phyloP scores from a whole-genome alignment of 2,329 filamentous ascomycete genomes.

The Penicillium sp. region DNA sequence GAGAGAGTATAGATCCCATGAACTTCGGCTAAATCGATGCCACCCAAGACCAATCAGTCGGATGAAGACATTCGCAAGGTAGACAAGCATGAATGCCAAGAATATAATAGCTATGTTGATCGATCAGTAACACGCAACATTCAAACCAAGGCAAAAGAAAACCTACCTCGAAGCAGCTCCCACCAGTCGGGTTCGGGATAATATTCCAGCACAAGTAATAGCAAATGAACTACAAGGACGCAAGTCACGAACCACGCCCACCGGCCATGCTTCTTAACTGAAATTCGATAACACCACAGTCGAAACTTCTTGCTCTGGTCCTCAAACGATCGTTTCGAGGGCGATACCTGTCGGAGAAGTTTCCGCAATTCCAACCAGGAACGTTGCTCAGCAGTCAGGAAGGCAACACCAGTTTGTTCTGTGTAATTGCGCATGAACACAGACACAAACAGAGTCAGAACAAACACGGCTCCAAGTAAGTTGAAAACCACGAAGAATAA shows the following conservation, averaged over 20 bases:
- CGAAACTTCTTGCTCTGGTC: constrained; percentile 76
- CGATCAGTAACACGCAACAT: constrained; percentile 22
- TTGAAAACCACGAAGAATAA: constrained; percentile 97
- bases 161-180: constrained; percentile 62
- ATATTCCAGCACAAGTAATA: constrained; percentile 82
- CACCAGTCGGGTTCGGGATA: constrained; percentile 72
- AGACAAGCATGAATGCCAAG: constrained; percentile 76
- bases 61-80: constrained; percentile 77
- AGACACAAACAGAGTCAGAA: constrained; percentile 94
- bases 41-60: constrained; percentile 87
- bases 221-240: constrained; percentile 76
- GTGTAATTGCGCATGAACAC: constrained; percentile 99
- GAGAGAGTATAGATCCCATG: constrained; percentile 92
- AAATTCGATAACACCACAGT: constrained; percentile 91
- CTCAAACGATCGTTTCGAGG: constrained; percentile 85
- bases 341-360: constrained; percentile 85
- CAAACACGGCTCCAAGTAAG: constrained; percentile 90
- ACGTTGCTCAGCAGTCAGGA: constrained; percentile 89
- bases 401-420: constrained; percentile 95
- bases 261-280: constrained; percentile 87
- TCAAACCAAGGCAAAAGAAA: not conserved
- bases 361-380: constrained; percentile 96
- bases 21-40: constrained; percentile 85
- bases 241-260: constrained; percentile 85
- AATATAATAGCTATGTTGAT: constrained; percentile 65